phyloP scores from a whole-genome alignment of 139 green algal genomes.

The Tetraselmis chui region DNA sequence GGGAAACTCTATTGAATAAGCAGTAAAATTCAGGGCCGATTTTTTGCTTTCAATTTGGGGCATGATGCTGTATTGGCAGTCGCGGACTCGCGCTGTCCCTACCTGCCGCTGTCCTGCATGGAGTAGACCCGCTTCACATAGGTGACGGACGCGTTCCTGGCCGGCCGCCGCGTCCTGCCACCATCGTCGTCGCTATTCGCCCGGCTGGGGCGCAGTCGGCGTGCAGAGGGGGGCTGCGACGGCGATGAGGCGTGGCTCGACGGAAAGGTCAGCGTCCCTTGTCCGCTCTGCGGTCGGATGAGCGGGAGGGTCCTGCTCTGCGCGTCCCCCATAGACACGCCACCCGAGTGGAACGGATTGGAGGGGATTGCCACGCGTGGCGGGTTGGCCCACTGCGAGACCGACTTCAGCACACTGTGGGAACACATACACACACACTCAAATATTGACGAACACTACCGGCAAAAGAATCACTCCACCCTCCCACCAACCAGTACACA shows the following conservation, averaged over 20 bases:
- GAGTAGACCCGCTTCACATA: not conserved
- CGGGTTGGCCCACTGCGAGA: not conserved
- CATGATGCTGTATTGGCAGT: not conserved
- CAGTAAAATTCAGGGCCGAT: no score
- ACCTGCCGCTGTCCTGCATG: not conserved
- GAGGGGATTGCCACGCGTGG: not conserved
- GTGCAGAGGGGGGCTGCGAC: not conserved
- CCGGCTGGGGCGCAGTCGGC: not conserved
- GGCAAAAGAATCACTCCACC: not conserved
- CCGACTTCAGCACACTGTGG: not conserved
- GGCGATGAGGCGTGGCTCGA: not conserved
- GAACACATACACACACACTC: not conserved
- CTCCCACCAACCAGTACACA: not conserved
- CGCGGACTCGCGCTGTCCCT: not conserved
- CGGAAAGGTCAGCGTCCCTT: not conserved
- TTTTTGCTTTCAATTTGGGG: no score
- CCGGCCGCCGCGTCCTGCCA: not conserved
- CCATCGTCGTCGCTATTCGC: not conserved
- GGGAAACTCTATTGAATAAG: no score
- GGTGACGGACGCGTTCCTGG: not conserved
- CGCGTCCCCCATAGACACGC: not conserved
- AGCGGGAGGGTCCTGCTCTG: no score
- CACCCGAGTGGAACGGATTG: not conserved
- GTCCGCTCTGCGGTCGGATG: no score
- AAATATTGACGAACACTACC: not conserved